phyloP scores from a whole-genome alignment of 1,284 basidiomycete species.

The Pterula multifida region DNA sequence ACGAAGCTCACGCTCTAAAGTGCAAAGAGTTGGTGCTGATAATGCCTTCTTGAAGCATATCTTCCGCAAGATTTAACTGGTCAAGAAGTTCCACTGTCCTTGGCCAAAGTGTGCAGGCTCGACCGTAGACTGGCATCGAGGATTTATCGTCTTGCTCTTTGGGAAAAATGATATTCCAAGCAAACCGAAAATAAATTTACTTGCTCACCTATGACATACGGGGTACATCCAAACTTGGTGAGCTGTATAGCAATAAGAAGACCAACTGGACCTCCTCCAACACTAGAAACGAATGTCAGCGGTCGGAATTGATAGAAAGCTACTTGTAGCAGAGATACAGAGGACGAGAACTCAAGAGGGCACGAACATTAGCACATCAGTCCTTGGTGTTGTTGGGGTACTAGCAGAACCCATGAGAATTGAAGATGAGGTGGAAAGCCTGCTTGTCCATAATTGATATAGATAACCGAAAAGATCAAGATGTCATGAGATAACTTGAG shows the following conservation, averaged over 20 bases:
- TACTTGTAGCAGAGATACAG: no score
- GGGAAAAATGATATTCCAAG: background rate
- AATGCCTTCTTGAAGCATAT: constrained; percentile 14
- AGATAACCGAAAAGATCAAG: no score
- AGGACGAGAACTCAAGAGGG: no score
- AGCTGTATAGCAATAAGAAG: constrained; percentile 15
- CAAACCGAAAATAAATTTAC: background rate
- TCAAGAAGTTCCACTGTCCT: constrained; percentile 16
- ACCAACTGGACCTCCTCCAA: constrained; percentile 16
- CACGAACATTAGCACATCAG: no score
- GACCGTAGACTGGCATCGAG: constrained; percentile 13
- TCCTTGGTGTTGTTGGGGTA: no score
- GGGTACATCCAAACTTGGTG: constrained; percentile 15
- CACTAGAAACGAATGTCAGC: no score
- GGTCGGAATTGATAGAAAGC: no score
- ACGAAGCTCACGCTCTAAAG: constrained; percentile 11
- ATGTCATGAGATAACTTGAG: no score
- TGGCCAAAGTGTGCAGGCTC: constrained; percentile 15
- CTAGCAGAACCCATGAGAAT: no score
- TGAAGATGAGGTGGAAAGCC: no score
- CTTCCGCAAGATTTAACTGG: constrained; percentile 15
- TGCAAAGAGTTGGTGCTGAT: constrained; percentile 15
- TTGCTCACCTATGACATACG: constrained; percentile 13
- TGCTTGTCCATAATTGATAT: no score
- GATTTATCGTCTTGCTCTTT: constrained; percentile 16